Conservation (phyloP, 192 early-diverging fungal species). For the Coemansia sp. region DNA sequence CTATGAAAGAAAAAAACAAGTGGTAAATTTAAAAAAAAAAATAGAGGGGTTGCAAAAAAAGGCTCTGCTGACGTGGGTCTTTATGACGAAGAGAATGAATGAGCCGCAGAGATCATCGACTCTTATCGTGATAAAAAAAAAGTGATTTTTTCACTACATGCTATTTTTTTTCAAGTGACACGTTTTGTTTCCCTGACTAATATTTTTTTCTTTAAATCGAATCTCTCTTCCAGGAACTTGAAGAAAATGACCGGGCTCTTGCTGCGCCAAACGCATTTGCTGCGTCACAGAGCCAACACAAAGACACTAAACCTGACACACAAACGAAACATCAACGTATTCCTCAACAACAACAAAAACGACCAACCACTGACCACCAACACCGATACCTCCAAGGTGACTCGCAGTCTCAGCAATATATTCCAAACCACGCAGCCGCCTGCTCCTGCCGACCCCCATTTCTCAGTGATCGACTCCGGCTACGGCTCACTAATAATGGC, state of each 20-base stretch:
- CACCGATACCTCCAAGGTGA: neutral
- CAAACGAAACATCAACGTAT: constrained; percentile 6
- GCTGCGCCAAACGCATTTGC: neutral
- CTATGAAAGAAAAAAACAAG: neutral
- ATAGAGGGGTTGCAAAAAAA: too few species aligned
- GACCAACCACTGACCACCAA: neutral
- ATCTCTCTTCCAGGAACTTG: too few species aligned
- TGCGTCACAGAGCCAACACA: neutral
- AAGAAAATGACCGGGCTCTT: neutral
- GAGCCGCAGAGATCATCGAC: too few species aligned
- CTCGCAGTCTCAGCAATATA: constrained; percentile 16
- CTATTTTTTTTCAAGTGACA: neutral
- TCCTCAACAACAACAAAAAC: constrained; percentile 9
- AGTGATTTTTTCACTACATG: neutral
- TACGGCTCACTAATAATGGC: constrained; percentile 28
- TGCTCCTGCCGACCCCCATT: constrained; percentile 31
- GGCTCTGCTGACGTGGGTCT: too few species aligned
- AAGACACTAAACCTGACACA: neutral
- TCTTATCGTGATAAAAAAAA: neutral
- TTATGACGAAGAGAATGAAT: too few species aligned
- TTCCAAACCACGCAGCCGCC: constrained; percentile 23
- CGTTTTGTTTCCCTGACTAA: neutral
- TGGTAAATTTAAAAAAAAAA: neutral
- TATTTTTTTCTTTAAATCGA: neutral
- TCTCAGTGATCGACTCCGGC: constrained; percentile 27